Evolutionary conservation across 345 rosid genomes (phyloP), one percentile per base, ranked within the genome.

Genomic region (Brassica incana): DNA sequence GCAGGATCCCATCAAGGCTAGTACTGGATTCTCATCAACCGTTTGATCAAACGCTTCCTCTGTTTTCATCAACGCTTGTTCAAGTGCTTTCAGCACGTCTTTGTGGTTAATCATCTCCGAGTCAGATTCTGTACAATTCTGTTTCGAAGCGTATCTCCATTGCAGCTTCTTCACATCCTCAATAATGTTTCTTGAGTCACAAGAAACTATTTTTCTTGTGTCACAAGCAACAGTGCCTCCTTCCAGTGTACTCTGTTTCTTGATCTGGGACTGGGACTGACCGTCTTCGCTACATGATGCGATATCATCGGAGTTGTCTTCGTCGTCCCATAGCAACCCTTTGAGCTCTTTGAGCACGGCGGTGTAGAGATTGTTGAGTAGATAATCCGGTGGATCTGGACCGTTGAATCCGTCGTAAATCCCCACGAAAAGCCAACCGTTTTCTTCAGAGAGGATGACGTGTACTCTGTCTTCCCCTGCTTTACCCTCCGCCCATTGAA

Each of bases 401-500:
- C 98, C 99, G 54, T 81, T 91, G 75, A 95, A 95, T 8, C 98
- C 99, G 69, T 95, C 99, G 77, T 95, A 95, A 76, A 95, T 93
- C 32, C 99, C 99, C 1, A 90, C 93, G 72, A 95, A 95, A 71
- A 91, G 90, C 99, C 98, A 95, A 4, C 90, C 92, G 15, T 86
- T 80, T 67, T 91, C 97, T 66, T 92, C 99, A 0, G 96, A 95
- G 35, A 95, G 84, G 48, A 90, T 96, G 5, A 95, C 87, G 65
- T 95, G 99, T 11, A 90, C 91, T 45, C 97, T 84, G 85, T 95
- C 99, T 85, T 95, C 99, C 2, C 99, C 99, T 2, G 99, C 99
- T 83, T 89, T 95, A 25, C 98, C 99, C 9, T 92, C 87, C 1
- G 94, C 97, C 99, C 99, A 95, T 65, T 92, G 93, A 15, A 95